Evolutionary conservation across 2,329 filamentous ascomycete genomes (phyloP).

Genomic region (Claviceps spartinae): DNA sequence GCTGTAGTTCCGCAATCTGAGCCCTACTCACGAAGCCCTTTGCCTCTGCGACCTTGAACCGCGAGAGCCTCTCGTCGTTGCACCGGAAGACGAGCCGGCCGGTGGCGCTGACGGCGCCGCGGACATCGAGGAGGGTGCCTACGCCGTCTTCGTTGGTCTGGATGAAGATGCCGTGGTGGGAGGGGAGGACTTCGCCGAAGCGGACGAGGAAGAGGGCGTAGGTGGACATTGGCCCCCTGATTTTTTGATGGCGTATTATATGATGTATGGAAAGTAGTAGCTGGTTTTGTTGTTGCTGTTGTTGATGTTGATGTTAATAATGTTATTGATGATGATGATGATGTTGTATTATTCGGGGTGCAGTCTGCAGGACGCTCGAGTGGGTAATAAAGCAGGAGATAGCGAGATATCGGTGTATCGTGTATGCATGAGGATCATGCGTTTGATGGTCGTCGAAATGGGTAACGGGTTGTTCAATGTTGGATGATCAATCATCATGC

Average conservation of each 20-base stretch:
- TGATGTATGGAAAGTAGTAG: too few relatives aligned
- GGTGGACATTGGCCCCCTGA: not conserved
- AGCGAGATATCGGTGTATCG: too few relatives aligned
- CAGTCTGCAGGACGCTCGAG: too few relatives aligned
- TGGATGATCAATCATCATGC: too few relatives aligned
- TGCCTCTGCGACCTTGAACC: not conserved
- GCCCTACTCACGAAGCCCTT: constrained; percentile 2
- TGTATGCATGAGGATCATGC: too few relatives aligned
- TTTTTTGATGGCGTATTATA: not conserved
- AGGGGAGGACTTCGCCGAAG: not conserved
- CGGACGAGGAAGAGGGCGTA: constrained; percentile 1
- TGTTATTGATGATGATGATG: too few relatives aligned
- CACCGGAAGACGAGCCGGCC: constrained; percentile 2
- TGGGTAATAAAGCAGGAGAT: too few relatives aligned
- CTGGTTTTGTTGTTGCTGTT: not conserved
- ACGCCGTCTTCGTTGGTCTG: constrained; percentile 3
- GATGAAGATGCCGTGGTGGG: constrained; percentile 3
- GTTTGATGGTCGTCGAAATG: too few relatives aligned
- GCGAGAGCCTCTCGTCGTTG: constrained; percentile 1
- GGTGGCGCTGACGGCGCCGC: constrained; percentile 3
- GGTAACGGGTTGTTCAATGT: too few relatives aligned
- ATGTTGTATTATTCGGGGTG: too few relatives aligned
- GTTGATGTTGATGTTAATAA: too few relatives aligned
- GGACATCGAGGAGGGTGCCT: constrained; percentile 4
- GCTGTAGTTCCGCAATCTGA: not conserved